Conservation (phyloP, 2,329 filamentous ascomycete species). For the Talaromyces islandicus region DNA sequence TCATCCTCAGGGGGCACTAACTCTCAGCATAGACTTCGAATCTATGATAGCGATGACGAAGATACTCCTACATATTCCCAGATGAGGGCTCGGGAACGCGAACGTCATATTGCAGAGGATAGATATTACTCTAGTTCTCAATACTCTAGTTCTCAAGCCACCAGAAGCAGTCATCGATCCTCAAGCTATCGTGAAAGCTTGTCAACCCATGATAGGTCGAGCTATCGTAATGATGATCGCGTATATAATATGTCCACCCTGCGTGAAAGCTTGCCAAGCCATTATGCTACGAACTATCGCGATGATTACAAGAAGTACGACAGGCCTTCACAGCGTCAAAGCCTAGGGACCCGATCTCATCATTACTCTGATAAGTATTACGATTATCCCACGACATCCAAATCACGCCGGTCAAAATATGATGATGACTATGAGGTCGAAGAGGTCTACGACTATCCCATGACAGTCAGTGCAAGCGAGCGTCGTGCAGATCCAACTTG, state of each 20-base stretch:
- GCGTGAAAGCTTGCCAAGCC: too few relatives aligned
- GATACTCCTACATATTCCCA: neutral
- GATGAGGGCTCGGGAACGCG: neutral
- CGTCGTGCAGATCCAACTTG: neutral
- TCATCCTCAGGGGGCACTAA: neutral
- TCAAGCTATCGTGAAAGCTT: neutral
- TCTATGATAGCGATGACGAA: neutral
- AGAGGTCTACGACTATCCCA: too few relatives aligned
- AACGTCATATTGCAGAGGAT: neutral
- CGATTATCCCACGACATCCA: neutral
- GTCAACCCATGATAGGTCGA: neutral
- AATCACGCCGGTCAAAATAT: neutral
- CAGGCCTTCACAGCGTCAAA: neutral
- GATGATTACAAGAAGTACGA: neutral
- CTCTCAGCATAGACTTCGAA: neutral
- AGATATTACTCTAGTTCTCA: neutral
- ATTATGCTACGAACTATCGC: neutral
- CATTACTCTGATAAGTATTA: neutral
- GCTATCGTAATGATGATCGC: neutral
- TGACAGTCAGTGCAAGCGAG: neutral
- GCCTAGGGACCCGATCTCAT: too few relatives aligned
- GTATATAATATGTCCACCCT: too few relatives aligned
- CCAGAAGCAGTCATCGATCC: neutral
- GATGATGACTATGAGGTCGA: neutral
- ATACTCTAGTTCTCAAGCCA: neutral